Conservation (phyloP, 73 alveolate species). For the Urostyla sp. region DNA sequence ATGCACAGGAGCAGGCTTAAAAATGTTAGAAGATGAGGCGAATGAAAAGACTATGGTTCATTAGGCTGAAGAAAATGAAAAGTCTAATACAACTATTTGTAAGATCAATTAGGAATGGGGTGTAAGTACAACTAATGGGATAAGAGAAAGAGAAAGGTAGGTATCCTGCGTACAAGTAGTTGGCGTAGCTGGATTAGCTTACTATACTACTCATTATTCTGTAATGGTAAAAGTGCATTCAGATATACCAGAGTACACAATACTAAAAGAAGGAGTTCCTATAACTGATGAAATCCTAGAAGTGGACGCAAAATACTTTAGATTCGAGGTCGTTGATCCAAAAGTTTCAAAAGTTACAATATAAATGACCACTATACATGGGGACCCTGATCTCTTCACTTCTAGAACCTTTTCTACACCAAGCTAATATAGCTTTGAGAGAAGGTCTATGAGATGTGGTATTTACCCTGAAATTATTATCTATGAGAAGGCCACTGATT, state of each 20-base stretch:
- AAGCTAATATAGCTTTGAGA: background rate
- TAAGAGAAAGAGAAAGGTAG: conserved; percentile 13
- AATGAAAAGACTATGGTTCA: conserved; percentile 12
- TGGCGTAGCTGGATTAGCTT: conserved; percentile 43
- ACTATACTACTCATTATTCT: conserved; percentile 35
- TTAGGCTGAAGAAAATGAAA: conserved; percentile 11
- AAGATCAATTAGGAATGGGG: background rate
- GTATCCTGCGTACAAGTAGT: conserved; percentile 41
- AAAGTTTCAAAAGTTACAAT: background rate
- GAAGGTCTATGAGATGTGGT: conserved; percentile 40
- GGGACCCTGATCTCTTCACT: conserved; percentile 57
- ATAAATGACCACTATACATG: conserved; percentile 56
- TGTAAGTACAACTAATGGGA: background rate
- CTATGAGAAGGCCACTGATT: background rate
- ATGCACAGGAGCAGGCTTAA: conserved; percentile 17
- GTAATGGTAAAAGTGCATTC: background rate
- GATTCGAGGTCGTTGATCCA: background rate
- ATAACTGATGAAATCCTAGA: conserved; percentile 20
- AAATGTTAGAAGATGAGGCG: conserved; percentile 32
- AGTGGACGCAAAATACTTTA: background rate
- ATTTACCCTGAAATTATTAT: conserved; percentile 38
- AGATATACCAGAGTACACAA: background rate
- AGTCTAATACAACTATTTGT: background rate
- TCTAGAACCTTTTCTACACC: background rate
- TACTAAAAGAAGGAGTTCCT: conserved; percentile 34